Evolutionary conservation across 139 green algal species (phyloP).

Genomic region (Prasinococcaceae sp.): DNA sequence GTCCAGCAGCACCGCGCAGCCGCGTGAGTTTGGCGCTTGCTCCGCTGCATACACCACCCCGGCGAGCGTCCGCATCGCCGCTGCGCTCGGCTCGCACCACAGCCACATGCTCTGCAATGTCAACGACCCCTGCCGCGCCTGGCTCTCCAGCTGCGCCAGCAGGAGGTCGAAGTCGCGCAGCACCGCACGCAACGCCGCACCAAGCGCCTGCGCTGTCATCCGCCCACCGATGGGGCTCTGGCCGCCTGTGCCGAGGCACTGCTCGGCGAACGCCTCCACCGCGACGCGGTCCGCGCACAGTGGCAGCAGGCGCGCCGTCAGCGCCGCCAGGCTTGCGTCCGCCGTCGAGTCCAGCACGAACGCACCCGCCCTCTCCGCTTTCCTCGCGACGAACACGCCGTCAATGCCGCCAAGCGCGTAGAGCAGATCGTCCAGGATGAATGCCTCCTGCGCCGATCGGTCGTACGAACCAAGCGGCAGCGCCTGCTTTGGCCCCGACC

Average conservation of each 20-base stretch:
- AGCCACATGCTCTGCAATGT: slow-evolving; percentile 53
- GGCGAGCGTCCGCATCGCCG: slow-evolving; percentile 37
- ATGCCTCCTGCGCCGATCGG: slow-evolving; percentile 23
- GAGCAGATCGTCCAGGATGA: slow-evolving; percentile 71
- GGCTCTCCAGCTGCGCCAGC: slow-evolving; percentile 70
- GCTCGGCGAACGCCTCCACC: slow-evolving; percentile 63
- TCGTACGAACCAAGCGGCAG: slow-evolving; percentile 19
- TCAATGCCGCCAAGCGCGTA: slow-evolving; percentile 56
- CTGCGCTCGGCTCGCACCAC: slow-evolving; percentile 23
- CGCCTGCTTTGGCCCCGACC: not conserved
- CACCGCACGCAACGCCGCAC: slow-evolving; percentile 44
- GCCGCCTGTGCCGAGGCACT: slow-evolving; percentile 26
- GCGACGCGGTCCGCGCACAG: slow-evolving; percentile 59
- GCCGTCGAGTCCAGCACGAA: not conserved
- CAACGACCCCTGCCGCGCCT: slow-evolving; percentile 37
- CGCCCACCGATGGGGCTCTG: slow-evolving; percentile 10
- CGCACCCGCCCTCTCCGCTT: not conserved
- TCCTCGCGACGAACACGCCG: slow-evolving; percentile 31
- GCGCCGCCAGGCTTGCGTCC: slow-evolving; percentile 7
- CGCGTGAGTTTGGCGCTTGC: too few relatives aligned
- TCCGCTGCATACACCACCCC: slow-evolving; percentile 29
- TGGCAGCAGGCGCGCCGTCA: slow-evolving; percentile 56
- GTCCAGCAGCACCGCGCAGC: slow-evolving; percentile 40
- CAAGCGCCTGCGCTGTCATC: slow-evolving; percentile 60
- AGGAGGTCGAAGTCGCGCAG: slow-evolving; percentile 60